These are phyloP conservation scores for Aspergillus awamori DNA, from an alignment of 2,329 filamentous ascomycete species.

Conservation along the genomic window DNA sequence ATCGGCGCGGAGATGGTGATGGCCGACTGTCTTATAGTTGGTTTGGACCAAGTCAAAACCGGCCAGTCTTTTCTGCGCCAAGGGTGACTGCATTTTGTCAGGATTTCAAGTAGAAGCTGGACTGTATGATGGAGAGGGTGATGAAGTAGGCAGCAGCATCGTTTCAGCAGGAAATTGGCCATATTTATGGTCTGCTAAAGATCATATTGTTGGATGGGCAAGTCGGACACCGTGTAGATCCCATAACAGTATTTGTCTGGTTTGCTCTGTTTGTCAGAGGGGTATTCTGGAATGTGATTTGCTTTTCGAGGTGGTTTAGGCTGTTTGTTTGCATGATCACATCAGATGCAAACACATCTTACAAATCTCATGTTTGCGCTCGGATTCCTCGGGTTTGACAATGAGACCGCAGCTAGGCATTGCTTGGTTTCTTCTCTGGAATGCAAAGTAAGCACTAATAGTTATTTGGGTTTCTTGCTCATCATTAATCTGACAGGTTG, in stretches of 20 bases:
- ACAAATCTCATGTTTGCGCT: not conserved
- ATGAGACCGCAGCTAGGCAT: too few species aligned
- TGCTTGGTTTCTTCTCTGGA: too few species aligned
- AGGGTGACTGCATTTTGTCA: not conserved
- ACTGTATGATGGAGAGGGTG: not conserved
- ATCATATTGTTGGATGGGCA: not conserved
- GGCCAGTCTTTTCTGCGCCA: slow-evolving; percentile 25
- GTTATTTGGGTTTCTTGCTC: too few species aligned
- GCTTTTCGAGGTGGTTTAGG: not conserved
- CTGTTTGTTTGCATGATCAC: not conserved
- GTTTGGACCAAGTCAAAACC: slow-evolving; percentile 45
- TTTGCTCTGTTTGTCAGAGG: not conserved
- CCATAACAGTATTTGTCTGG: not conserved
- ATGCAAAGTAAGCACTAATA: too few species aligned
- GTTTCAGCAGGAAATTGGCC: not conserved
- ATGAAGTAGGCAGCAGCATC: not conserved
- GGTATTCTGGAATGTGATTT: not conserved
- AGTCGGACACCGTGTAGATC: too few species aligned
- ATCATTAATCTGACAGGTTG: too few species aligned
- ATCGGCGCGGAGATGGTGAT: slow-evolving; percentile 38
- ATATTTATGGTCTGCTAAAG: not conserved
- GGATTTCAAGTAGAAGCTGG: not conserved
- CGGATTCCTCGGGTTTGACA: too few species aligned
- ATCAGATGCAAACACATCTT: not conserved
- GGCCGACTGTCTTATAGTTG: slow-evolving; percentile 45